A percentile compares a stretch with the other conserved stretches of the same genome.
These are phyloP conservation scores for Floccularia luteovirens DNA, from an alignment of 768 basidiomycete species.

Conservation along the genomic window DNA sequence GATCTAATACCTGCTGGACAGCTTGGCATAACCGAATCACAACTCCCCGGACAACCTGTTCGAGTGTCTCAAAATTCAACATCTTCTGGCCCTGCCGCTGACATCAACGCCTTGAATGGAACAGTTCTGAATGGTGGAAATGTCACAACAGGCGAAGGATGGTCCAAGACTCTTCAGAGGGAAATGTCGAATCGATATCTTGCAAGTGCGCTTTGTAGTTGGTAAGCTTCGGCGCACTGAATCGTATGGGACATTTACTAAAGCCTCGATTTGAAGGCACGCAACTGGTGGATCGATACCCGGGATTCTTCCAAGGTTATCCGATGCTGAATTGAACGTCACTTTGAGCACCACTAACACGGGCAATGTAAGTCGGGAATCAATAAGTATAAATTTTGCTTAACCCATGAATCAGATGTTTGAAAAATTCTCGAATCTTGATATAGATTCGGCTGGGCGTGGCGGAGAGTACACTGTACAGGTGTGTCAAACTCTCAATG, in stretches of 20 bases:
- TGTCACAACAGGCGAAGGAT: constrained; percentile 49
- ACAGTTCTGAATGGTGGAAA: constrained; percentile 68
- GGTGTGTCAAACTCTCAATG: constrained; percentile 21
- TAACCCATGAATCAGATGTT: constrained; percentile 52
- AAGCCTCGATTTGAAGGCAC: constrained; percentile 38
- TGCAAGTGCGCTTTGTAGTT: constrained; percentile 80
- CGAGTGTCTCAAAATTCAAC: constrained; percentile 35
- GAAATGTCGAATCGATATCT: constrained; percentile 84
- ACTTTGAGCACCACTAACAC: constrained; percentile 60
- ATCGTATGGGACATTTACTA: background rate
- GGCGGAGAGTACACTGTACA: constrained; percentile 91
- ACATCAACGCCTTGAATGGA: constrained; percentile 47
- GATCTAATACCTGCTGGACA: constrained; percentile 73
- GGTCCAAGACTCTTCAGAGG: constrained; percentile 53
- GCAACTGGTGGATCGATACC: constrained; percentile 85
- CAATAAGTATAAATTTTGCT: background rate
- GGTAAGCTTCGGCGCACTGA: constrained; percentile 34
- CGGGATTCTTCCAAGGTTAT: constrained; percentile 58
- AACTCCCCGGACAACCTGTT: constrained; percentile 64
- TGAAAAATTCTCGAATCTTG: constrained; percentile 77
- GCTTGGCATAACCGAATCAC: constrained; percentile 62
- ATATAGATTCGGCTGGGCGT: constrained; percentile 71
- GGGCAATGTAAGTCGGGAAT: constrained; percentile 54
- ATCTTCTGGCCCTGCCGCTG: constrained; percentile 43
- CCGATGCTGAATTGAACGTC: constrained; percentile 62